These are phyloP conservation scores for Chaetomiaceae sp. DNA, from an alignment of 2,329 filamentous ascomycete genomes.

Conservation along the genomic window DNA sequence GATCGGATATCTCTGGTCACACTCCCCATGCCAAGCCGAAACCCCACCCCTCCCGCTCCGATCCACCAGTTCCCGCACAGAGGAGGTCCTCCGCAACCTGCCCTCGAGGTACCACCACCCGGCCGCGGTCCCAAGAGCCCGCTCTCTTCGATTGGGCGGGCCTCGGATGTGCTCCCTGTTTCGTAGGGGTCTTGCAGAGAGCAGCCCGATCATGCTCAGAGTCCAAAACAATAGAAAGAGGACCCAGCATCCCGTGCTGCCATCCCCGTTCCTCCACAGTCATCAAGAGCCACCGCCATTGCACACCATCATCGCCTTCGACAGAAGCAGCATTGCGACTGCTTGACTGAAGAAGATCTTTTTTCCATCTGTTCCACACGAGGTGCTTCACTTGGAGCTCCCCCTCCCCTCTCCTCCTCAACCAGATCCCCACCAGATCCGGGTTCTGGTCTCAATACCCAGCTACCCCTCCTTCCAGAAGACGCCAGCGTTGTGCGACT, in stretches of 20 bases:
- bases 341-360: constrained; percentile 17
- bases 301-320: constrained; percentile 19
- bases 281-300: constrained; percentile 19
- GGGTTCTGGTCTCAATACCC: constrained; percentile 20
- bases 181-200: constrained; percentile 15
- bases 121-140: constrained; percentile 17
- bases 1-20: constrained; percentile 25
- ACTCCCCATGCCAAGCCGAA: constrained; percentile 21
- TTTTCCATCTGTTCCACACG: not conserved
- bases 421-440: constrained; percentile 11
- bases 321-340: constrained; percentile 25
- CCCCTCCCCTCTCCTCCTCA: constrained; percentile 4
- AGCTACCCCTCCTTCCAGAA: constrained; percentile 25
- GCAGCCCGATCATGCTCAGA: constrained; percentile 23
- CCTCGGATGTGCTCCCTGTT: constrained; percentile 22
- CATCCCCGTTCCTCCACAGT: constrained; percentile 21
- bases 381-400: constrained; percentile 10
- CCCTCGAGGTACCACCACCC: constrained; percentile 25
- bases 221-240: constrained; percentile 25
- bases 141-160: constrained; percentile 22
- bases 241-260: constrained; percentile 20
- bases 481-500: constrained; percentile 26
- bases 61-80: constrained; percentile 21
- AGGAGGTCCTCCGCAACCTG: constrained; percentile 22
- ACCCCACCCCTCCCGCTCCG: constrained; percentile 17